A percentile compares a stretch with the other conserved stretches of the same genome.
Evolutionary conservation across 306 rosid species (phyloP).

Genomic region (Quercus alba): DNA sequence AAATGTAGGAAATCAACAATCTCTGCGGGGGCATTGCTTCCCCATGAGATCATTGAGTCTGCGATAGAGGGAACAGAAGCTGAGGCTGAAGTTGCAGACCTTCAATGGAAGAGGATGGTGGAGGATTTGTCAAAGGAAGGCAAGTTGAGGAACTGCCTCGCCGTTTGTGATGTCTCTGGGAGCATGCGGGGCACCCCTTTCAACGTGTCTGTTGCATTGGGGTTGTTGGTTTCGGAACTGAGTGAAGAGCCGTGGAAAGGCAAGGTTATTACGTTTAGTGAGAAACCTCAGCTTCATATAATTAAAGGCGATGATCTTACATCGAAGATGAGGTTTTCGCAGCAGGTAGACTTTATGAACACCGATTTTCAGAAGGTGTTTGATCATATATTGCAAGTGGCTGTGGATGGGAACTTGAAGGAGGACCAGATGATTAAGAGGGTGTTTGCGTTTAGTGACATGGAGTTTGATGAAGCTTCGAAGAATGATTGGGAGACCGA

Average conservation of each 20-base stretch:
- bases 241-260: conserved; percentile 69
- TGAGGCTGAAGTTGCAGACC: conserved; percentile 42
- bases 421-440: conserved; percentile 63
- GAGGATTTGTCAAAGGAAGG: conserved; percentile 47
- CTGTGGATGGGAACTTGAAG: conserved; percentile 51
- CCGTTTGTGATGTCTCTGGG: conserved; percentile 60
- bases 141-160: conserved; percentile 43
- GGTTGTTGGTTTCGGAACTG: conserved; percentile 60
- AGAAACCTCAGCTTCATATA: conserved; percentile 44
- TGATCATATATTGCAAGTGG: conserved; percentile 49
- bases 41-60: conserved; percentile 46
- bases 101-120: conserved; percentile 76
- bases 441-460: conserved; percentile 65
- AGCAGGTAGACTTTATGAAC: conserved; percentile 26
- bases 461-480: conserved; percentile 67
- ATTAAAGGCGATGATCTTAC: conserved; percentile 39
- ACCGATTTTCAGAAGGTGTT: conserved; percentile 68
- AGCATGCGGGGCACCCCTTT: conserved; percentile 50
- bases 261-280: conserved; percentile 53
- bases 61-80: too few relatives aligned
- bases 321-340: conserved; percentile 38
- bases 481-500: conserved; percentile 58
- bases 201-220: conserved; percentile 63
- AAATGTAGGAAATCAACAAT: conserved; percentile 37
- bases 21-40: conserved; percentile 66